These are phyloP conservation scores for Scedosporium minutisporum DNA, from an alignment of 2,329 filamentous ascomycete genomes.

Conservation along the genomic window DNA sequence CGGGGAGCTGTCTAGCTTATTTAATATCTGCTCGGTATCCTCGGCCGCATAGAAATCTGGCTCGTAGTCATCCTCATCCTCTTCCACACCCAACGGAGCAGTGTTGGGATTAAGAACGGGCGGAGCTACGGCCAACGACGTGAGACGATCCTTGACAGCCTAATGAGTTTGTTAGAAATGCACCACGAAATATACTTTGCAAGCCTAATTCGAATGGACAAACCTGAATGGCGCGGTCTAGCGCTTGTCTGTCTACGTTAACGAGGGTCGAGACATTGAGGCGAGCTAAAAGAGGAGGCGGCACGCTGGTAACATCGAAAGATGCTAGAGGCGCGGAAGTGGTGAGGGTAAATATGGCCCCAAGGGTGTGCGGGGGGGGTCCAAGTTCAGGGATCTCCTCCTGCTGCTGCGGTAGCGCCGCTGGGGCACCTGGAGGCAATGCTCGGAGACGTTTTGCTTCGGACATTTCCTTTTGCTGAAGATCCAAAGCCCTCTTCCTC, in stretches of 20 bases:
- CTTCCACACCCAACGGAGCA: slow-evolving; percentile 53
- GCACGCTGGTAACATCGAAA: slow-evolving; percentile 77
- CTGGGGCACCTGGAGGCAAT: slow-evolving; percentile 35
- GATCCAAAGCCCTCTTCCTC: slow-evolving; percentile 66
- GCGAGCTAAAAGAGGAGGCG: slow-evolving; percentile 63
- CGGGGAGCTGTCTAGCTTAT: slow-evolving; percentile 65
- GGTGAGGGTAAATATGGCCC: slow-evolving; percentile 80
- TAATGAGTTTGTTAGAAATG: slow-evolving; percentile 1
- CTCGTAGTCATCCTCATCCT: slow-evolving; percentile 80
- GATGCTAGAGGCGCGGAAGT: slow-evolving; percentile 58
- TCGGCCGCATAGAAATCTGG: slow-evolving; percentile 74
- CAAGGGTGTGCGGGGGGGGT: slow-evolving; percentile 66
- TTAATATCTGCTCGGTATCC: slow-evolving; percentile 66
- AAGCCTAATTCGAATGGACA: not conserved
- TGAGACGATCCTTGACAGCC: slow-evolving; percentile 38
- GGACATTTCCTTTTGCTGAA: slow-evolving; percentile 59
- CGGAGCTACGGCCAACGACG: slow-evolving; percentile 33
- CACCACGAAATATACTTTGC: not conserved
- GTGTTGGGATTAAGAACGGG: slow-evolving; percentile 46
- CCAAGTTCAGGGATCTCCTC: slow-evolving; percentile 61
- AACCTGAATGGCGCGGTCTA: slow-evolving; percentile 11
- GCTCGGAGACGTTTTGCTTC: slow-evolving; percentile 76
- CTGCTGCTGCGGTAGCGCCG: slow-evolving; percentile 22
- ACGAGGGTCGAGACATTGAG: slow-evolving; percentile 70
- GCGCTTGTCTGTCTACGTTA: slow-evolving; percentile 8